Conservation (phyloP, 2,329 filamentous ascomycete species). For the Colletotrichum lindemuthianum region DNA sequence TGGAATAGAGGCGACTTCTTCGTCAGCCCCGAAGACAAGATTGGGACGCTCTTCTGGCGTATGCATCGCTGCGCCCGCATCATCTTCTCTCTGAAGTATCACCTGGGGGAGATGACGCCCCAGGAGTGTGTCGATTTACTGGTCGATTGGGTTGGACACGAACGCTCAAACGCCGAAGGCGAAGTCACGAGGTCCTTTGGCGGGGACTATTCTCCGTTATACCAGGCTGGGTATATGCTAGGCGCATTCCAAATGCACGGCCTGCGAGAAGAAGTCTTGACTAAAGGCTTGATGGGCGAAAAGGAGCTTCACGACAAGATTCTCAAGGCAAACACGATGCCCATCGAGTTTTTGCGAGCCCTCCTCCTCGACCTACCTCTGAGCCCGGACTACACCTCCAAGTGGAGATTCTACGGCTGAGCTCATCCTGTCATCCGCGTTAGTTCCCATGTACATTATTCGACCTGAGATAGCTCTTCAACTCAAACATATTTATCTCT, state of each 20-base stretch:
- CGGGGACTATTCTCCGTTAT: constrained; percentile 66
- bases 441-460: neutral
- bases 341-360: constrained; percentile 63
- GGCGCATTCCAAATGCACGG: constrained; percentile 66
- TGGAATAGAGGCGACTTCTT: constrained; percentile 65
- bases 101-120: constrained; percentile 63
- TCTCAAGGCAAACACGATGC: constrained; percentile 62
- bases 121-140: constrained; percentile 66
- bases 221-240: constrained; percentile 69
- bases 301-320: constrained; percentile 67
- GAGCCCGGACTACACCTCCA: constrained; percentile 53
- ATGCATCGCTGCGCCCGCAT: constrained; percentile 71
- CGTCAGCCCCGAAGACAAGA: constrained; percentile 58
- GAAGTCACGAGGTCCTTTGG: constrained; percentile 67
- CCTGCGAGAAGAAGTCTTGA: constrained; percentile 60
- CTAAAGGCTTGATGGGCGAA: constrained; percentile 51
- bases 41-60: constrained; percentile 70
- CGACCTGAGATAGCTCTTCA: neutral
- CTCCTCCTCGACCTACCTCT: constrained; percentile 55
- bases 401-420: constrained; percentile 60
- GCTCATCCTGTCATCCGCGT: neutral
- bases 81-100: constrained; percentile 67
- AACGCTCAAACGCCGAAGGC: constrained; percentile 67
- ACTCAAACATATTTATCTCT: neutral
- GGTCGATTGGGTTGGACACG: constrained; percentile 66